Percentiles rank a stretch among this genome's conserved stretches.
phyloP scores from a whole-genome alignment of 2,329 filamentous ascomycete genomes.

The Gnomoniopsis smithogilvyi region DNA sequence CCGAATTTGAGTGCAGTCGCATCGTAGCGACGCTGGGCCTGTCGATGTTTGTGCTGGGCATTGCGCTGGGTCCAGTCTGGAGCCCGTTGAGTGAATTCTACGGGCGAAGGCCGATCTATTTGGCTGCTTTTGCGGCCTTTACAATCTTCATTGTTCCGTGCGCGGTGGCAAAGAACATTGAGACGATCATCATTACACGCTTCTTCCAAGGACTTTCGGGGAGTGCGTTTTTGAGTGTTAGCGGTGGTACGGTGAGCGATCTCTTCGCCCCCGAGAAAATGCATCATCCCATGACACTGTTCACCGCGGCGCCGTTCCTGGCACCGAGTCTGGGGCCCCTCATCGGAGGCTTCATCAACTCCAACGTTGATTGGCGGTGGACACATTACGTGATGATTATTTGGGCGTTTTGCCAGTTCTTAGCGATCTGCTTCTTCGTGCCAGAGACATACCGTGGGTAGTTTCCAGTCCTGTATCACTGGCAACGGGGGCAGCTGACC shows the following conservation, averaged over 20 bases:
- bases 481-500: neutral
- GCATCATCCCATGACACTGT: conserved; percentile 80
- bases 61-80: conserved; percentile 60
- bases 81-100: conserved; percentile 73
- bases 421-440: conserved; percentile 66
- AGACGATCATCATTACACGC: conserved; percentile 72
- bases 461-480: neutral
- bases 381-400: conserved; percentile 83
- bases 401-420: conserved; percentile 66
- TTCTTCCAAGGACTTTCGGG: conserved; percentile 76
- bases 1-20: conserved; percentile 68
- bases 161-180: conserved; percentile 77
- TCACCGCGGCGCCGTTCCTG: conserved; percentile 62
- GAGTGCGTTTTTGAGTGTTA: conserved; percentile 67
- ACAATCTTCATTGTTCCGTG: conserved; percentile 78
- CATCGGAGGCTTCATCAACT: conserved; percentile 79
- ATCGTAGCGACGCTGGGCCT: conserved; percentile 77
- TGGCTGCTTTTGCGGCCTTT: conserved; percentile 70
- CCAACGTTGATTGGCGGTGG: conserved; percentile 73
- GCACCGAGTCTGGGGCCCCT: conserved; percentile 59
- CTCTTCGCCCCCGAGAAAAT: conserved; percentile 68
- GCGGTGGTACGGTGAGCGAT: conserved; percentile 83
- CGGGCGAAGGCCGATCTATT: conserved; percentile 77
- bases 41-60: conserved; percentile 78
- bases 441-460: conserved; percentile 78